Base-by-base conservation (phyloP, 1,139 yeast genomes). In the Sugiyamaella pinicola region DNA sequence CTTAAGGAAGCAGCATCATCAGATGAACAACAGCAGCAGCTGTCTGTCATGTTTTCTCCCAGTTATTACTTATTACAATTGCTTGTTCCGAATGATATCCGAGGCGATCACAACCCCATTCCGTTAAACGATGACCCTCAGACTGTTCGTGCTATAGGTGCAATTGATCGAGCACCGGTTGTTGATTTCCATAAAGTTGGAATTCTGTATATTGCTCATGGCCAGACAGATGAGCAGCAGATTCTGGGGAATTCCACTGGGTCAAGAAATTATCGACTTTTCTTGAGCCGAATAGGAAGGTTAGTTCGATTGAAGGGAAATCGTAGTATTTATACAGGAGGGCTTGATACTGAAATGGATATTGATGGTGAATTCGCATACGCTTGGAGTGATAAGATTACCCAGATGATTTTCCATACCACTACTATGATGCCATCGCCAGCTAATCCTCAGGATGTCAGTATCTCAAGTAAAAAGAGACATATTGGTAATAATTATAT, bases 401-500 rank as follows among this genome's bases (percentile, higher is more conserved):
- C 83, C 1, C 96, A 87, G 64, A 71, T 88, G 47, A 79, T 87
- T 8, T 89, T 81, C 69, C 96, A 89, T 66, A 79, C 87, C 2
- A 83, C 90, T 1, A 87, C 96, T 0, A 70, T 89, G 79, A 89
- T 89, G 96, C 85, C 86, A 1, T 72, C 75, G 50, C 68, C 65
- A n/a, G 61, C 60, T 2, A 64, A 68, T 48, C 72, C 70, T 5
- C 72, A 72, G 34, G 85, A 82, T 60, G 66, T 69, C 17, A 69
- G 69, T 21, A 72, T 72, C 48, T 79, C 85, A 15, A 69, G 77
- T 64, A 89, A 88, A 68, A 89, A 89, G 68, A 72, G 93, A 52
- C 96, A 89, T 65, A 85, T 89, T 60, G 96, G 96, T 4, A 89
- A 89, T 70, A 81, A 88, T 66, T 84, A 83, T 66, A 95, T 89